These are phyloP conservation scores for Psilocybe subaeruginosa DNA, from an alignment of 768 basidiomycete species.

Conservation along the genomic window DNA sequence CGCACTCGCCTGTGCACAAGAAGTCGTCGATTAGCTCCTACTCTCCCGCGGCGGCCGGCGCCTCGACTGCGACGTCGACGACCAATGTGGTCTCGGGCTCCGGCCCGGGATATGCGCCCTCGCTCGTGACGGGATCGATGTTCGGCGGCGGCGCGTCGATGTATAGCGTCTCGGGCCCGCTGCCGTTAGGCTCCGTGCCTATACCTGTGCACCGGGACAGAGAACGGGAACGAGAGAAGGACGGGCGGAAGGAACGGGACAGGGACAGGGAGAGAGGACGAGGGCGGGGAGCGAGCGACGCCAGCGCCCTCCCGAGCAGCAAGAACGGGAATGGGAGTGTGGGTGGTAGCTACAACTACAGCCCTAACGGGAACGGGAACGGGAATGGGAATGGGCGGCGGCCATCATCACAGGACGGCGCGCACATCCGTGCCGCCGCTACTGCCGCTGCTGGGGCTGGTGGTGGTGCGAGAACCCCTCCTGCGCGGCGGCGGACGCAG, in stretches of 20 bases:
- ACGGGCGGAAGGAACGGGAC: no score
- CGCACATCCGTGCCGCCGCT: not conserved
- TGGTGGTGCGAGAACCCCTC: not conserved
- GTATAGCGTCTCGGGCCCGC: slow-evolving; percentile 22
- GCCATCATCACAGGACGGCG: slow-evolving; percentile 19
- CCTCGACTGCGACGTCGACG: not conserved
- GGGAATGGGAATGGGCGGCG: slow-evolving; percentile 2
- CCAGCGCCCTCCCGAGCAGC: slow-evolving; percentile 7
- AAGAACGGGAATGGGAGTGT: not conserved
- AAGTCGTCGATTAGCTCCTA: not conserved
- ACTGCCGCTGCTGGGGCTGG: not conserved
- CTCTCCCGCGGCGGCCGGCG: not conserved
- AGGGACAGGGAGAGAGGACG: not conserved
- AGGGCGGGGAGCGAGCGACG: slow-evolving; percentile 13
- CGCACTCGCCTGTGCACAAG: slow-evolving; percentile 17
- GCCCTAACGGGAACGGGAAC: not conserved
- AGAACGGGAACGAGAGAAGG: not conserved
- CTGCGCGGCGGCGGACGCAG: slow-evolving; percentile 15
- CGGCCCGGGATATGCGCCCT: not conserved
- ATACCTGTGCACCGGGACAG: slow-evolving; percentile 5
- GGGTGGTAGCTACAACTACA: not conserved
- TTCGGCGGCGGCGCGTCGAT: slow-evolving; percentile 6
- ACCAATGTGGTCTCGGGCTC: not conserved
- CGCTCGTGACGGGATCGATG: not conserved
- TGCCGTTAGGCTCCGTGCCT: slow-evolving; percentile 20